Conservation (phyloP, 139 green algal genomes). For the Coelastrella sp. region DNA sequence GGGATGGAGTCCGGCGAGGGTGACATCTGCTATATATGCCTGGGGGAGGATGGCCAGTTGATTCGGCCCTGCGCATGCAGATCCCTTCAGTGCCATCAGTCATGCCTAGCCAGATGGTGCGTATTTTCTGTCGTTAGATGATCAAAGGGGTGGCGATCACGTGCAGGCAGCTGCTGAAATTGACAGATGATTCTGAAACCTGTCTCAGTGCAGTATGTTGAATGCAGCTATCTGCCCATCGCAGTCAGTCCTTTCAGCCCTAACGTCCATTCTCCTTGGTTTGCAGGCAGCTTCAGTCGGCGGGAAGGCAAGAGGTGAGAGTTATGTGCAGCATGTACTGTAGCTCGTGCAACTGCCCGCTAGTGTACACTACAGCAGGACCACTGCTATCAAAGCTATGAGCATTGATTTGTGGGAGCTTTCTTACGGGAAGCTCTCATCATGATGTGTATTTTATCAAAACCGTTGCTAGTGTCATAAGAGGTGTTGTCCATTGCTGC, state of each 20-base stretch:
- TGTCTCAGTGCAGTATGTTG: not conserved
- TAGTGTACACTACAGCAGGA: not conserved
- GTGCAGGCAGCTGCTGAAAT: not conserved
- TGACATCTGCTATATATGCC: conserved; percentile 55
- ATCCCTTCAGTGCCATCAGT: not conserved
- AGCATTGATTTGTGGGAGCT: not conserved
- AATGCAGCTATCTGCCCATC: not conserved
- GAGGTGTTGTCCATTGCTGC: too few species aligned
- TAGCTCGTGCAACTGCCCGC: not conserved
- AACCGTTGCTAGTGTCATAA: not conserved
- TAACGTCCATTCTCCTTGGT: not conserved
- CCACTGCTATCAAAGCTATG: not conserved
- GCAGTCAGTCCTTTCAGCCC: not conserved
- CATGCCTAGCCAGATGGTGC: conserved; percentile 26
- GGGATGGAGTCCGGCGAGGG: not conserved
- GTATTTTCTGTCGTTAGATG: not conserved
- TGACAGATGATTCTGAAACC: not conserved
- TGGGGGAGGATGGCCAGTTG: conserved; percentile 35
- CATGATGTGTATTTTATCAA: not conserved
- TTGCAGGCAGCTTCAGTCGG: conserved; percentile 20
- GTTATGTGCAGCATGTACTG: not conserved
- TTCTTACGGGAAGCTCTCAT: not conserved
- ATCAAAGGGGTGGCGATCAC: not conserved
- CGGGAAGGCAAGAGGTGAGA: conserved; percentile 14
- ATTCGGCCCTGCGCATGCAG: conserved; percentile 17